Evolutionary conservation across 345 rosid genomes (phyloP).

Genomic region (Mangifera indica): DNA sequence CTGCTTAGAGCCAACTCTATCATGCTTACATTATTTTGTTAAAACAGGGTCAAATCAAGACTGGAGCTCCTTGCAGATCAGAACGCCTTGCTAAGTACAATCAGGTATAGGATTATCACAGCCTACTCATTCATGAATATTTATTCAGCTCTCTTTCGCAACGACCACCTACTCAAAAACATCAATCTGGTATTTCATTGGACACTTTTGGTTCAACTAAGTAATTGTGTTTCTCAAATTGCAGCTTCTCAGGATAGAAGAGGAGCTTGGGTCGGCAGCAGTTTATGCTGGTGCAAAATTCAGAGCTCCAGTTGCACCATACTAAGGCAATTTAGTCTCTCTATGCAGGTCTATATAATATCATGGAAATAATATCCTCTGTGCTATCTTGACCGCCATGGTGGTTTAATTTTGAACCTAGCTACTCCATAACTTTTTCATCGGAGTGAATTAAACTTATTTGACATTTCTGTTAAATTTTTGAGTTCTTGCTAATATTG

Average conservation of each 20-base stretch:
- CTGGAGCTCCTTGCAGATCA: slow-evolving; percentile 72
- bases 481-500: background rate
- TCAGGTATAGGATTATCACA: slow-evolving; percentile 42
- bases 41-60: slow-evolving; percentile 64
- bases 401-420: background rate
- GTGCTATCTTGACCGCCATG: background rate
- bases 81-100: slow-evolving; percentile 75
- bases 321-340: slow-evolving; percentile 18
- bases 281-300: slow-evolving; percentile 50
- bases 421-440: background rate
- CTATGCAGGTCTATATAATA: background rate
- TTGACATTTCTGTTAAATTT: too few relatives aligned
- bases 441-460: background rate
- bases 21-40: background rate
- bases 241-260: slow-evolving; percentile 57
- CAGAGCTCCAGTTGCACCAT: slow-evolving; percentile 52
- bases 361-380: background rate
- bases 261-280: slow-evolving; percentile 53
- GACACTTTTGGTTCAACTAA: background rate
- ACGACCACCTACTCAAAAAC: background rate
- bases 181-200: background rate
- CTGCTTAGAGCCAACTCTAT: background rate
- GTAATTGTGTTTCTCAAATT: background rate
- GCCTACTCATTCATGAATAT: background rate
- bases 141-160: background rate